These are phyloP conservation scores for Boletus sp. DNA, from an alignment of 768 basidiomycete species.

Conservation along the genomic window DNA sequence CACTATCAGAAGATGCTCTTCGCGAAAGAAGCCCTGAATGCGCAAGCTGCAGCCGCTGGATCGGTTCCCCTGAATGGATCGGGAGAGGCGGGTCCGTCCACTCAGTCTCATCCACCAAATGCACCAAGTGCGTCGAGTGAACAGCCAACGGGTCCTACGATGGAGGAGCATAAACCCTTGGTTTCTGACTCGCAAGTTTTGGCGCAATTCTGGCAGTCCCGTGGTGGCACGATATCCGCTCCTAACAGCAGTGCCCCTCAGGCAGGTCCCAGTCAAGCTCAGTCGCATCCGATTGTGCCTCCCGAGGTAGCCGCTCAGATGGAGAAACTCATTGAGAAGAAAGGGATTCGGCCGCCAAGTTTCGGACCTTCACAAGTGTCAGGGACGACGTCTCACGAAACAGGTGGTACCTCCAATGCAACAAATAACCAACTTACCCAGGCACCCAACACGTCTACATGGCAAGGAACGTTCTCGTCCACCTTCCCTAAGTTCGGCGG, in stretches of 20 bases:
- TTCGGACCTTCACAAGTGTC: constrained; percentile 20
- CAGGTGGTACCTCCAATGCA: not conserved
- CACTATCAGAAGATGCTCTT: constrained; percentile 14
- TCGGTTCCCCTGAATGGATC: constrained; percentile 1
- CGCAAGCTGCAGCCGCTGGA: constrained; percentile 4
- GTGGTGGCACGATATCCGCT: constrained; percentile 16
- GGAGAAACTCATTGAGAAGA: constrained; percentile 50
- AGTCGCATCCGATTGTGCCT: not conserved
- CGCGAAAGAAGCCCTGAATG: constrained; percentile 11
- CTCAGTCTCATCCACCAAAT: constrained; percentile 10
- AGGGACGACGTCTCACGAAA: constrained; percentile 13
- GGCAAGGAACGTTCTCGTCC: constrained; percentile 52
- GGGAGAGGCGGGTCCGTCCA: constrained; percentile 10
- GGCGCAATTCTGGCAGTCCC: constrained; percentile 30
- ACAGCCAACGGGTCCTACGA: not conserved
- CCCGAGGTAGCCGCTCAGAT: constrained; percentile 40
- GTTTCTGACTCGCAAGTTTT: constrained; percentile 26
- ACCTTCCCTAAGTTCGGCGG: constrained; percentile 31
- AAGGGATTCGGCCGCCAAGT: constrained; percentile 29
- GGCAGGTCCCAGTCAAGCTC: constrained; percentile 16
- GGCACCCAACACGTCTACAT: constrained; percentile 22
- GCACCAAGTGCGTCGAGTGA: constrained; percentile 3
- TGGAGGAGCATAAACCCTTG: constrained; percentile 22
- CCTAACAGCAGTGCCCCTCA: constrained; percentile 7
- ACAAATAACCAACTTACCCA: constrained; percentile 2